Evolutionary conservation across 2,329 filamentous ascomycete species (phyloP), one percentile per base, ranked within the genome.

Genomic region (Acephala macrosclerotiorum): DNA sequence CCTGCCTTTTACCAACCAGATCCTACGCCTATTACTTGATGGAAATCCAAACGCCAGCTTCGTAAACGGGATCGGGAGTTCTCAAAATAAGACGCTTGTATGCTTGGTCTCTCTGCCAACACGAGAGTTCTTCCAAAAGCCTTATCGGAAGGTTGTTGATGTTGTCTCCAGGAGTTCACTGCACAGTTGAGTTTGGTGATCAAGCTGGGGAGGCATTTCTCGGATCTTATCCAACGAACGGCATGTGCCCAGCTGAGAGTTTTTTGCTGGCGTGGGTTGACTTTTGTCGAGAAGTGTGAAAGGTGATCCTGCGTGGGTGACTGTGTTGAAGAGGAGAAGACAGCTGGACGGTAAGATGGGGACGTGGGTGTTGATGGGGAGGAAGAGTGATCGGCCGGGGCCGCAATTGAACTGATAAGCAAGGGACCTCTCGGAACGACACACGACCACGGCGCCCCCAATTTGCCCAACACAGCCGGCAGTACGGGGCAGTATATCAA

Each of bases 131-230:
- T 40, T 18, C 49, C 35, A 9, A n/a, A 47, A 59, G 45, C n/a
- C 65, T 69, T 69, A 69, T 67, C 67, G 67, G 62, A 69, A 62
- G 55, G 59, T 57, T n/a, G 60, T 40, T 59, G 56, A 25, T 38
- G 45, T 38, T 20, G 56, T 62, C 42, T 35, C 16, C 51, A 60
- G 33, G 56, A 69, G 56, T 67, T 69, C 67, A 36, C 64, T 60
- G 29, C 62, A 62, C 36, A 69, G 64, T 38, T 67, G 49, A 25
- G 65, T 65, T 57, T 69, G 64, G 53, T 67, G 67, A 18, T 53
- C 49, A 53, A 26, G 45, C 45, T 18, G 26, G 26, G 49, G 49
- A 26, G 25, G 49, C 25, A 26, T 53, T 53, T 33, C 49, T 33
- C 11, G 14, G 18, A 6, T 53, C 20, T 53, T 53, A 53, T 33